A percentile compares a stretch with the other conserved stretches of the same genome.
Evolutionary conservation across 805 yeast species (phyloP).

Genomic region (Myxozyma neotropica): DNA sequence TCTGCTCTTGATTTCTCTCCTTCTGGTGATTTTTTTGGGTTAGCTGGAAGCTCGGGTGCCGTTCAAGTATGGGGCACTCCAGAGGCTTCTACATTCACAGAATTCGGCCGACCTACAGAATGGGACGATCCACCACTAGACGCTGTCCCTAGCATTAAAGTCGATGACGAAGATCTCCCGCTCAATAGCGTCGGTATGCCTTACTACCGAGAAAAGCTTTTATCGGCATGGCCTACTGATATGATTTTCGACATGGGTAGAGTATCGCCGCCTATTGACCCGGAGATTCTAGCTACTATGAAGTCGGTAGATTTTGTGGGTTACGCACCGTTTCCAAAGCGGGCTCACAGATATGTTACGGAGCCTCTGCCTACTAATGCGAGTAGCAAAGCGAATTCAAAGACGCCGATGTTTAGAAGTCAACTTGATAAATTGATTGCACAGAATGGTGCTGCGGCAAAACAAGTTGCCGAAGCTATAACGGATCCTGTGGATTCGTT

Average conservation of each 20-base stretch:
- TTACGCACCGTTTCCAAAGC: conserved; percentile 56
- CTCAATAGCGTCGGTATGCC: conserved; percentile 83
- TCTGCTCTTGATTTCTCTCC: conserved; percentile 58
- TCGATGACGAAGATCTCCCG: conserved; percentile 46
- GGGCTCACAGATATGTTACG: conserved; percentile 39
- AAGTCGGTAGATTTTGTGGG: conserved; percentile 46
- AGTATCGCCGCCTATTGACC: conserved; percentile 57
- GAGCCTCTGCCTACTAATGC: conserved; percentile 36
- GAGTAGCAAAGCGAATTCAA: conserved; percentile 10
- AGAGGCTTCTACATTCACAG: conserved; percentile 49
- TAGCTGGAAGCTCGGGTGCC: conserved; percentile 64
- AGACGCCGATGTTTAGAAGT: conserved; percentile 35
- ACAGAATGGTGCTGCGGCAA: conserved; percentile 10
- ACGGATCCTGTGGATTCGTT: conserved; percentile 45
- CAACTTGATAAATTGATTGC: conserved; percentile 29
- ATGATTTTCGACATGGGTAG: conserved; percentile 64
- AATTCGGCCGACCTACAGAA: conserved; percentile 52
- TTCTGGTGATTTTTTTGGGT: conserved; percentile 75
- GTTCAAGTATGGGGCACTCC: conserved; percentile 70
- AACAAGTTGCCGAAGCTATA: conserved; percentile 13
- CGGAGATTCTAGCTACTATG: conserved; percentile 48
- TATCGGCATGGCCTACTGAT: conserved; percentile 79
- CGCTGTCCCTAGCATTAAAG: conserved; percentile 5
- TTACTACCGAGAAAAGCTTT: conserved; percentile 70
- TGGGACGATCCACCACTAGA: conserved; percentile 51